phyloP scores from a whole-genome alignment of 2,329 filamentous ascomycete species.

The Aspergillus flavus region DNA sequence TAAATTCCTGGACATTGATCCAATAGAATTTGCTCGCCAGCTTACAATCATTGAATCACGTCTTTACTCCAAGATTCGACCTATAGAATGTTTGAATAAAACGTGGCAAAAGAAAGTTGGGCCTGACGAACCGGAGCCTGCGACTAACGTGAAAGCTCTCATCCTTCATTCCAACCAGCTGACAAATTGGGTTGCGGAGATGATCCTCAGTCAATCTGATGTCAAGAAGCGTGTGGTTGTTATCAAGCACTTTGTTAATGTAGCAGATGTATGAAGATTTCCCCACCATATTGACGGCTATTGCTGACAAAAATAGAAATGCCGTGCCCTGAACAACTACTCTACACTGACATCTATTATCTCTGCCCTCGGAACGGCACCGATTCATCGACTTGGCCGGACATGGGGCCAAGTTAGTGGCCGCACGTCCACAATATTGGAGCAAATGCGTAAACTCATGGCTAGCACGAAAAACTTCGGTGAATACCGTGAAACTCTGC shows the following conservation, averaged over 20 bases:
- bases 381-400: conserved; percentile 87
- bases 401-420: conserved; percentile 94
- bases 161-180: conserved; percentile 98
- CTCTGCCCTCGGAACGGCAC: conserved; percentile 89
- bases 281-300: background rate
- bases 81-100: conserved; percentile 95
- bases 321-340: conserved; percentile 90
- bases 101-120: conserved; percentile 96
- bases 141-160: conserved; percentile 90
- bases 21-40: conserved; percentile 94
- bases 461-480: conserved; percentile 97
- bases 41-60: conserved; percentile 95
- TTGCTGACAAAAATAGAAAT: conserved; percentile 67
- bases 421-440: conserved; percentile 76
- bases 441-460: conserved; percentile 93
- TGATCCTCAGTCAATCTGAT: conserved; percentile 94
- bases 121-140: conserved; percentile 72
- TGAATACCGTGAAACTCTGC: conserved; percentile 90
- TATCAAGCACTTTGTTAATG: conserved; percentile 96
- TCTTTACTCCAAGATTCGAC: conserved; percentile 92
- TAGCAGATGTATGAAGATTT: conserved; percentile 73
- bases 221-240: conserved; percentile 95
- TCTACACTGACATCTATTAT: conserved; percentile 98
- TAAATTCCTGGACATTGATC: conserved; percentile 96
- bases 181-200: conserved; percentile 99